Percentiles rank a stretch among this genome's conserved stretches.
Conservation (phyloP, 2,329 filamentous ascomycete genomes). For the Calonectria multiphialidica region DNA sequence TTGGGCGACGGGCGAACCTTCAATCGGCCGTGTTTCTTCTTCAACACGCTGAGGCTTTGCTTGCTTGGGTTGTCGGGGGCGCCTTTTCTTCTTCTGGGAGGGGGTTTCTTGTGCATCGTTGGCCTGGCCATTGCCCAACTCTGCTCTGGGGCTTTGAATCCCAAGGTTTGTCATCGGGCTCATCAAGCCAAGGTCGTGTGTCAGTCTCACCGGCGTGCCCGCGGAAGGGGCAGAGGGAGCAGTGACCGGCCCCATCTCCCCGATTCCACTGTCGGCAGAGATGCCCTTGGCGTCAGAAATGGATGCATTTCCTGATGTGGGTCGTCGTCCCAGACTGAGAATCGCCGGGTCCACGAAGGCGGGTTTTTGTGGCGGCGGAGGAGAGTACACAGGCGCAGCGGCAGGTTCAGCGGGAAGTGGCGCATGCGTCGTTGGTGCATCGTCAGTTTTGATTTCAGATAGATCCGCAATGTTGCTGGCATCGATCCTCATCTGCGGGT, state of each 20-base stretch:
- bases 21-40: constrained; percentile 41
- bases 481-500: constrained; percentile 58
- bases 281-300: constrained; percentile 33
- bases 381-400: constrained; percentile 42
- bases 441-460: constrained; percentile 51
- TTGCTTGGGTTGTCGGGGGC: constrained; percentile 48
- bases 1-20: constrained; percentile 38
- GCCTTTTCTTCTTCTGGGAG: constrained; percentile 48
- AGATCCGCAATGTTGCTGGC: constrained; percentile 60
- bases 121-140: constrained; percentile 34
- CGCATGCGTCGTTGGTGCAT: constrained; percentile 43
- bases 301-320: constrained; percentile 46
- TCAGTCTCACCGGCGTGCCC: constrained; percentile 28
- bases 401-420: constrained; percentile 41
- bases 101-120: constrained; percentile 36
- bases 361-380: constrained; percentile 48
- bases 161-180: constrained; percentile 44
- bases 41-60: constrained; percentile 44
- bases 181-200: constrained; percentile 40
- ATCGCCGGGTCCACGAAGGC: constrained; percentile 87
- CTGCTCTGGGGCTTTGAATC: constrained; percentile 31
- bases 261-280: constrained; percentile 20
- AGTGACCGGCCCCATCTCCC: constrained; percentile 22
- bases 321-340: constrained; percentile 71
- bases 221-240: constrained; percentile 22